phyloP scores from a whole-genome alignment of 192 early-diverging fungal species.

The Umbelopsis sp. region DNA sequence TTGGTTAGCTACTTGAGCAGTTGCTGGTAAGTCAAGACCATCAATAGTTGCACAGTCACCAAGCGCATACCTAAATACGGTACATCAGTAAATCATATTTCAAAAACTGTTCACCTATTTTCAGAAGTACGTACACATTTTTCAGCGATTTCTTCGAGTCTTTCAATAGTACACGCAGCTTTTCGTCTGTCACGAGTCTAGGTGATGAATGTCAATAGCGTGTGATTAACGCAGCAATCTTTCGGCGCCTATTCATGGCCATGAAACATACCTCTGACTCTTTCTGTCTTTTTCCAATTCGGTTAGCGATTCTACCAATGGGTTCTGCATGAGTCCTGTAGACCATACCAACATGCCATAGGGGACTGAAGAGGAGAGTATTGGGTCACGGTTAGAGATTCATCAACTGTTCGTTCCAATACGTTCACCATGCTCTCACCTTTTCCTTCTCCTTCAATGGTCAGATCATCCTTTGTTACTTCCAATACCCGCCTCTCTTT shows the following conservation, averaged over 20 bases:
- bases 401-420: background rate
- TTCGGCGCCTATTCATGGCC: too few species aligned
- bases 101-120: background rate
- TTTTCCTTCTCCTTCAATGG: constrained; percentile 52
- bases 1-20: constrained; percentile 86
- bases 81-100: constrained; percentile 8
- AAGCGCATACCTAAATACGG: constrained; percentile 64
- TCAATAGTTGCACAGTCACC: constrained; percentile 91
- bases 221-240: too few species aligned
- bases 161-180: constrained; percentile 71
- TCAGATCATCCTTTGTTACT: constrained; percentile 57
- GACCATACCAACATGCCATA: constrained; percentile 78
- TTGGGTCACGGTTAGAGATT: background rate
- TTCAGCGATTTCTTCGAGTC: constrained; percentile 51
- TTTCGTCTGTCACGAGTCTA: constrained; percentile 74
- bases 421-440: constrained; percentile 12
- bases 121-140: constrained; percentile 48
- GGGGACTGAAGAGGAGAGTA: constrained; percentile 36
- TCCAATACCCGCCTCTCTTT: constrained; percentile 36
- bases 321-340: constrained; percentile 69
- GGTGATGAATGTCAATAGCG: background rate
- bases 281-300: constrained; percentile 35
- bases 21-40: constrained; percentile 74
- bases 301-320: constrained; percentile 56
- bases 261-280: constrained; percentile 27